These are phyloP conservation scores for Candida freyschussii DNA, from an alignment of 1,139 yeast species.

Conservation along the genomic window DNA sequence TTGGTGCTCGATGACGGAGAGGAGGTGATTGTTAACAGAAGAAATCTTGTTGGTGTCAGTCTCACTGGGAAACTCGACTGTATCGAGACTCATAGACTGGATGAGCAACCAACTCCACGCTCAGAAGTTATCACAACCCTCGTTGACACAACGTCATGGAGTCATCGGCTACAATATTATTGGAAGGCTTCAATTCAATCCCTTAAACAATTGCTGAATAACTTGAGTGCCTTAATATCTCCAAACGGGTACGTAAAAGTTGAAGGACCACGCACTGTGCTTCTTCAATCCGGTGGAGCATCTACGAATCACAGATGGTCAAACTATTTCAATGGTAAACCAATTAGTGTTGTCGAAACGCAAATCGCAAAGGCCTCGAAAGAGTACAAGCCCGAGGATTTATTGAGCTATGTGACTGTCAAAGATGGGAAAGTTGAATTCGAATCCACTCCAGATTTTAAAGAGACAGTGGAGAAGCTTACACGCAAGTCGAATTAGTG, in stretches of 20 bases:
- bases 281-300: conserved; percentile 36
- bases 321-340: conserved; percentile 1
- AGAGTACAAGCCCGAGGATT: conserved; percentile 32
- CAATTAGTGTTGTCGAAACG: conserved; percentile 12
- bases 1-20: conserved; percentile 43
- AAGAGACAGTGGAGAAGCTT: conserved; percentile 34
- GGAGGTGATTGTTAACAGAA: conserved; percentile 43
- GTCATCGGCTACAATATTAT: too few relatives aligned
- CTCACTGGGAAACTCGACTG: conserved; percentile 36
- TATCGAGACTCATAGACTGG: conserved; percentile 5
- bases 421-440: conserved; percentile 38
- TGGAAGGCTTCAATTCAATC: too few relatives aligned
- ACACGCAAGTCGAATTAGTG: too few relatives aligned
- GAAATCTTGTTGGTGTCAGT: conserved; percentile 46
- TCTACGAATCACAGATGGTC: conserved; percentile 5
- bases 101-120: background rate
- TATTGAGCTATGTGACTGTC: conserved; percentile 42
- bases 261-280: conserved; percentile 51
- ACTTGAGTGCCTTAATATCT: too few relatives aligned
- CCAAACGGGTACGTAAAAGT: conserved; percentile 46
- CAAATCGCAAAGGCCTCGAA: conserved; percentile 4
- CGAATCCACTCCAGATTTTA: conserved; percentile 41
- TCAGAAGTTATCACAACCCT: too few relatives aligned
- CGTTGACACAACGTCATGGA: too few relatives aligned
- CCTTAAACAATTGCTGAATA: too few relatives aligned